Evolutionary conservation across 2,329 filamentous ascomycete species (phyloP), one percentile per base, ranked within the genome.

Genomic region (Arthrobotrys iridis): DNA sequence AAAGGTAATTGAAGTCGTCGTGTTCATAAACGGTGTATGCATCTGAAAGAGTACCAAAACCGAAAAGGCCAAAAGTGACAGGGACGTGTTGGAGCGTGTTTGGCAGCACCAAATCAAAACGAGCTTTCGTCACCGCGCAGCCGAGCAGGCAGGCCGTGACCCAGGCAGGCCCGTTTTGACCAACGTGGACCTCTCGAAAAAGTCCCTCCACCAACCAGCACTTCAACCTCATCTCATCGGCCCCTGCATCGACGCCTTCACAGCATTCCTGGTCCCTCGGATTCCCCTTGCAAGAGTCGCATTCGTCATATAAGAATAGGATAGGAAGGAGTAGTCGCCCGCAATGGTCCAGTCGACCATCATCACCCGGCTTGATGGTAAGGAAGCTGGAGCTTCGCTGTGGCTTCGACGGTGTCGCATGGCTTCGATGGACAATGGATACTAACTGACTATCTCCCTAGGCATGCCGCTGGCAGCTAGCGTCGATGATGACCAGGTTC

Each of bases 401-500:
- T 33, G 28, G 57, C 60, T n/a, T 22, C 11, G 46, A 40, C 64
- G 70, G 59, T 75, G 72, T 77, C 65, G 77, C 70, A 66, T 62
- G 28, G 43, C 24, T 41, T 57, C 40, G 18, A 26, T 28, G 28
- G 35, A 35, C 26, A 58, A 24, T 77, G 80, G 71, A 81, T 79
- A 45, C 37, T 55, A 33, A 64, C 57, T 10, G 63, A 4, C 65
- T 26, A 62, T 76, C 55, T 77, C 71, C 78, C 58, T 80, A 97
- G 93, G 94, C 87, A 88, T 98, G 78, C 93, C 96, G 87, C 88
- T 99, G 79, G 94, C 93, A 81, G 94, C 94, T 74, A 97, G 93
- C 1, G 92, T 97, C 80, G 95, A 98, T 83, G 93, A 97, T 82
- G 91, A 93, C 81, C 88, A 91, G 84, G 89, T 90, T 81, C 74